A percentile compares a stretch with the other conserved stretches of the same genome.
phyloP scores from a whole-genome alignment of 306 rosid genomes.

The Ziziphus jujuba region DNA sequence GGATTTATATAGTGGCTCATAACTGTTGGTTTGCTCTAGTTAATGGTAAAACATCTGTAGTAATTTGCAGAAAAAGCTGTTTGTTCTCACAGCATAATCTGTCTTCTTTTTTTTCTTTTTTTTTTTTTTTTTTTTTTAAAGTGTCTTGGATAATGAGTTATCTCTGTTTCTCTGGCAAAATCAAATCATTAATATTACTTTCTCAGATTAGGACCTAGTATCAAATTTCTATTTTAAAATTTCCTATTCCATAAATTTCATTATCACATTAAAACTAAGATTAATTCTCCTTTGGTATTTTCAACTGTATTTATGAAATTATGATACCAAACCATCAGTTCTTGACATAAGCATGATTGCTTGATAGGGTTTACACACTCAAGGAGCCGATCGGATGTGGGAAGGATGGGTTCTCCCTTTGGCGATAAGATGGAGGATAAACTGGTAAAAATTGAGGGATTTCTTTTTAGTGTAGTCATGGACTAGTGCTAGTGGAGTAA shows the following conservation, averaged over 20 bases:
- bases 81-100: neutral
- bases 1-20: too few relatives aligned
- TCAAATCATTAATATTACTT: neutral
- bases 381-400: conserved; percentile 61
- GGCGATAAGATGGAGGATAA: conserved; percentile 69
- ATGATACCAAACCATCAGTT: neutral
- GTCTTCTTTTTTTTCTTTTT: too few relatives aligned
- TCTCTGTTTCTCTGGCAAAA: neutral
- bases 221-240: neutral
- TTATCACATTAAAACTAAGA: neutral
- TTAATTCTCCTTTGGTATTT: conserved; percentile 16
- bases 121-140: too few relatives aligned
- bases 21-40: neutral
- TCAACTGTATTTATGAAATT: conserved; percentile 6
- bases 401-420: conserved; percentile 48
- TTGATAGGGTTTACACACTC: conserved; percentile 60
- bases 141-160: conserved; percentile 1
- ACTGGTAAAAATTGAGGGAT: conserved; percentile 48
- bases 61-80: neutral
- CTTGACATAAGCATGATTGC: conserved; percentile 20
- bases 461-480: conserved; percentile 12
- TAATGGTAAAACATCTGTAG: neutral
- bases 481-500: neutral
- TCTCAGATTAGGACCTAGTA: neutral
- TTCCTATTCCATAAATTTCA: neutral